Evolutionary conservation across 768 basidiomycete species (phyloP), one percentile per base, ranked within the genome.

Genomic region (Russula emetica): DNA sequence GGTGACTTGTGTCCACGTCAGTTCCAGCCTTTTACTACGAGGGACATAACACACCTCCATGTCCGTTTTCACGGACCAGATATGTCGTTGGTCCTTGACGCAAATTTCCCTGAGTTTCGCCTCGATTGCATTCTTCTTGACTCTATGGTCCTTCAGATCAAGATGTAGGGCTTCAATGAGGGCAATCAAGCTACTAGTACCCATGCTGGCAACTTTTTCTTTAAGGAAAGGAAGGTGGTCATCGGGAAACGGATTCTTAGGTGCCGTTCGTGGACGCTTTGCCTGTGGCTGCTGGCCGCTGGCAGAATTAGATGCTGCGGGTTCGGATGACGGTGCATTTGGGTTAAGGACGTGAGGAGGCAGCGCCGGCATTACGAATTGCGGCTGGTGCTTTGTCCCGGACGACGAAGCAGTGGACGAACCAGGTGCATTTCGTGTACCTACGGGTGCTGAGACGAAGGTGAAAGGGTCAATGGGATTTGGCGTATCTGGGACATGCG

Each of bases 111-210:
- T 79, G 42, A 94, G 78, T 72, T 93, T 93, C 3, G 84, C 85
- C 73, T 92, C 90, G 51, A 94, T 85, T 5, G 89, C 84, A 55
- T 86, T 88, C 79, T 93, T 94, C 78, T 87, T 92, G 66, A 92
- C 82, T 61, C 86, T 87, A 67, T 87, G 76, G n/a, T 72, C 74
- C 36, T 83, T 83, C 45, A 93, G 77, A 30, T 87, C 87, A 66
- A 86, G 83, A 69, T 86, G 83, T 67, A 93, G 80, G 9, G 83
- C 79, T 63, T 93, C 91, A 0, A 92, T 81, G 32, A 94, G 82
- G 60, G 84, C 80, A 9, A 78, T 79, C 28, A 91, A 77, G 66
- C 79, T 92, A 9, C 81, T 77, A 0, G 87, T 84, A 58, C 84
- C 80, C 22, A 90, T 76, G 26, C 77, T 74, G 3, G 78, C 76